These are phyloP conservation scores for Amanita inopinata DNA, from an alignment of 768 basidiomycete genomes.

Conservation along the genomic window DNA sequence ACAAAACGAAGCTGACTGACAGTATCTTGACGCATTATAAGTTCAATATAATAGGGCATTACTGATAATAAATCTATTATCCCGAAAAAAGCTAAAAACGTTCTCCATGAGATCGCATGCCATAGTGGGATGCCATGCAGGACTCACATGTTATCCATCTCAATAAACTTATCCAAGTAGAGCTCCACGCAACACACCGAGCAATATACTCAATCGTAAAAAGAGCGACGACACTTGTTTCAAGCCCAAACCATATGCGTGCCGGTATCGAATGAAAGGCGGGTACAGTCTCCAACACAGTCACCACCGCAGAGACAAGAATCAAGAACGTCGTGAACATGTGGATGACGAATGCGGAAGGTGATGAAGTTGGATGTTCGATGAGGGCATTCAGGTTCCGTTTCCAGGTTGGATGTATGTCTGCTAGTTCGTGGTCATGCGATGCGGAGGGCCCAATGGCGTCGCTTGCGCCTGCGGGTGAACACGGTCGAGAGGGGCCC, in stretches of 20 bases:
- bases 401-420: constrained; percentile 48
- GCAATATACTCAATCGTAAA: constrained; percentile 83
- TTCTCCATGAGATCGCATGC: constrained; percentile 10
- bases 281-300: constrained; percentile 73
- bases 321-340: constrained; percentile 64
- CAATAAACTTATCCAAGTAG: constrained; percentile 46
- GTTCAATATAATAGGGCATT: constrained; percentile 82
- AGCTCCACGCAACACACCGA: constrained; percentile 68
- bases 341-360: constrained; percentile 69
- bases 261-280: constrained; percentile 61
- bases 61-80: constrained; percentile 82
- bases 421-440: constrained; percentile 26
- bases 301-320: constrained; percentile 63
- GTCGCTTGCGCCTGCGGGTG: constrained; percentile 29
- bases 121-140: constrained; percentile 13
- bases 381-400: constrained; percentile 59
- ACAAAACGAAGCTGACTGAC: constrained; percentile 36
- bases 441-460: constrained; percentile 27
- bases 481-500: constrained; percentile 24
- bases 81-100: constrained; percentile 58
- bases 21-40: constrained; percentile 77
- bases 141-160: constrained; percentile 61
- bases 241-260: constrained; percentile 77
- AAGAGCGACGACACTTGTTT: constrained; percentile 73
- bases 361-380: constrained; percentile 71